Conservation (phyloP, 2,329 filamentous ascomycete genomes). For the Sporothrix brunneoviolacea region DNA sequence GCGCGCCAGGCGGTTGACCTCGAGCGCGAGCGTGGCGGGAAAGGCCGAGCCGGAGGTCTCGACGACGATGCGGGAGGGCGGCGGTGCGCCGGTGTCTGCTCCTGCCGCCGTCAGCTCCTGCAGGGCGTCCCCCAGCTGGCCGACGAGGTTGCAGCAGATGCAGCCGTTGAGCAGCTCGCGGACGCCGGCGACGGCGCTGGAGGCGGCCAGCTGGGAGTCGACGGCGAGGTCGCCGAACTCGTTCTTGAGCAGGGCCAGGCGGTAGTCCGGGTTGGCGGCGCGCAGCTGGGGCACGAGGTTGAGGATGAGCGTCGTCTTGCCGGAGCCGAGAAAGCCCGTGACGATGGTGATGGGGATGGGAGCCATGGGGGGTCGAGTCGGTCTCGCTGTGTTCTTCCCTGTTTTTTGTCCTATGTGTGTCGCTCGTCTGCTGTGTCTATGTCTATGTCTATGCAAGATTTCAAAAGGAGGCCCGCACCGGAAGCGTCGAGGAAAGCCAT, state of each 20-base stretch:
- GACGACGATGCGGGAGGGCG: conserved; percentile 81
- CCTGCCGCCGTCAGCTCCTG: conserved; percentile 55
- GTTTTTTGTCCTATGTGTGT: too few species aligned
- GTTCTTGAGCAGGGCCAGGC: conserved; percentile 91
- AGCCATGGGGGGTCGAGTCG: conserved; percentile 38
- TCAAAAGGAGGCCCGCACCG: too few species aligned
- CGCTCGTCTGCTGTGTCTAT: too few species aligned
- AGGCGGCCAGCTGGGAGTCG: conserved; percentile 83
- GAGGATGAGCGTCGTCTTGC: conserved; percentile 93
- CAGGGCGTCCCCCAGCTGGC: conserved; percentile 77
- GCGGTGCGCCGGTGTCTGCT: conserved; percentile 9
- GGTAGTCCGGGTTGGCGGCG: conserved; percentile 66
- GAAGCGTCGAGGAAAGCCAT: too few species aligned
- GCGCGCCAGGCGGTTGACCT: conserved; percentile 73
- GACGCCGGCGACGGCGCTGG: conserved; percentile 77
- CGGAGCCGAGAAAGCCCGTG: conserved; percentile 91
- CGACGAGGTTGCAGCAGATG: conserved; percentile 98
- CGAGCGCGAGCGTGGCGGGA: conserved; percentile 83
- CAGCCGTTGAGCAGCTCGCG: conserved; percentile 93
- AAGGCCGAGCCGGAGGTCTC: conserved; percentile 88
- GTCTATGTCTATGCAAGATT: too few species aligned
- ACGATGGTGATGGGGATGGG: conserved; percentile 89
- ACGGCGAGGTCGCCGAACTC: conserved; percentile 94
- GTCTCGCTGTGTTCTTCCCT: background rate
- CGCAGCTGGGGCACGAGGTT: conserved; percentile 86